Conservation (phyloP, 2,329 filamentous ascomycete genomes). For the Septoria linicola region DNA sequence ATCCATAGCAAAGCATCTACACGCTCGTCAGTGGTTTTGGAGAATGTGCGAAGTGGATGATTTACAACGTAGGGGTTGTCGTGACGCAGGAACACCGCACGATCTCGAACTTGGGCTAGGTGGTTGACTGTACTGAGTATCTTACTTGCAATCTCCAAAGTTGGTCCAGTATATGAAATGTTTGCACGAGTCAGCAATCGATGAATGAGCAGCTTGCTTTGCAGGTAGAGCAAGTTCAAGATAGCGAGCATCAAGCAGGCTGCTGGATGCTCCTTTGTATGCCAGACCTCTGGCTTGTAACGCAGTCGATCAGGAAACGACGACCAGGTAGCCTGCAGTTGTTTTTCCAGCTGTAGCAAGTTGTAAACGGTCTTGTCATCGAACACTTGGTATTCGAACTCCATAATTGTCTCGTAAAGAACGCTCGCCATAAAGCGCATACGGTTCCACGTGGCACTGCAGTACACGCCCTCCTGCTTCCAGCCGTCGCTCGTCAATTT, state of each 20-base stretch:
- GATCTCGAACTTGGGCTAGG: slow-evolving; percentile 19
- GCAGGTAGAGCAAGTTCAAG: slow-evolving; percentile 23
- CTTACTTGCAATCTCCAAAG: slow-evolving; percentile 16
- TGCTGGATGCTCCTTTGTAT: slow-evolving; percentile 7
- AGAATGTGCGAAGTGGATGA: not conserved
- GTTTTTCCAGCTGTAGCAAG: not conserved
- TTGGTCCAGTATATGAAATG: not conserved
- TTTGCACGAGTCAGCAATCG: slow-evolving; percentile 21
- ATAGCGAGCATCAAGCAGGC: slow-evolving; percentile 22
- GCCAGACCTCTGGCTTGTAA: slow-evolving; percentile 24
- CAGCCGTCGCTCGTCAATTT: slow-evolving; percentile 18
- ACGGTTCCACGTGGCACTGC: slow-evolving; percentile 20
- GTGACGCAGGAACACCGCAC: slow-evolving; percentile 15
- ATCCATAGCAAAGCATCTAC: slow-evolving; percentile 24
- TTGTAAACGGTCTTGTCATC: not conserved
- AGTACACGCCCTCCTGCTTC: slow-evolving; percentile 12
- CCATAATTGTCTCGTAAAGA: slow-evolving; percentile 13
- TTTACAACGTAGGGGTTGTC: slow-evolving; percentile 26
- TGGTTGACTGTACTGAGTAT: slow-evolving; percentile 22
- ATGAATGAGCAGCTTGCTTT: slow-evolving; percentile 17
- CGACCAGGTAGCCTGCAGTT: not conserved
- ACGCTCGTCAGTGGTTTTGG: not conserved
- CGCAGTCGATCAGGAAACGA: slow-evolving; percentile 8
- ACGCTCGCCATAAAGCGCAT: slow-evolving; percentile 13
- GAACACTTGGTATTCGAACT: not conserved